A percentile compares a stretch with the other conserved stretches of the same genome.
phyloP scores from a whole-genome alignment of 2,329 filamentous ascomycete species.

The Claviceps africana region DNA sequence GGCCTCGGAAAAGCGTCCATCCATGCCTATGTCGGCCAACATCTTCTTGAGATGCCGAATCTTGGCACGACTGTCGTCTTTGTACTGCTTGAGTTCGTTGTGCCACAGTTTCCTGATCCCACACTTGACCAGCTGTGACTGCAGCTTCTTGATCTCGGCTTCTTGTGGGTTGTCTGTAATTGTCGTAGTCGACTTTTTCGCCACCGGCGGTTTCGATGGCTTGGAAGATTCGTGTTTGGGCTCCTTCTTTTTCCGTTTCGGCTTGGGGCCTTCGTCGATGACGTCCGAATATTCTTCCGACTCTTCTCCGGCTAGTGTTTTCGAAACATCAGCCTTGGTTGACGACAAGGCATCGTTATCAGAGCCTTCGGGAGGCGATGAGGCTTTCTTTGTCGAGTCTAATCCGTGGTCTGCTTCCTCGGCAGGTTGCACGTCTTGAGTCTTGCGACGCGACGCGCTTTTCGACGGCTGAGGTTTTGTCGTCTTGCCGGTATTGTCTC shows the following conservation, averaged over 20 bases:
- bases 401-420: constrained; percentile 6
- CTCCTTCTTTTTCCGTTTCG: constrained; percentile 42
- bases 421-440: constrained; percentile 3
- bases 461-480: constrained; percentile 6
- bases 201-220: constrained; percentile 13
- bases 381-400: constrained; percentile 7
- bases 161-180: constrained; percentile 44
- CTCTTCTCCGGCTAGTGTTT: constrained; percentile 17
- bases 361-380: constrained; percentile 7
- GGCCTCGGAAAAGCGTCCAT: constrained; percentile 71
- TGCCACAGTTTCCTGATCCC: constrained; percentile 87
- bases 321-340: constrained; percentile 10
- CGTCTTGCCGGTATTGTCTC: constrained; percentile 1
- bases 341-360: constrained; percentile 9
- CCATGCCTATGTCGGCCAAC: constrained; percentile 75
- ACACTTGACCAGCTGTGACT: constrained; percentile 77
- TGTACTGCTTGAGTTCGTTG: constrained; percentile 64
- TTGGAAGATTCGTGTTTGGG: constrained; percentile 18
- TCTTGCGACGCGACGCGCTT: constrained; percentile 7
- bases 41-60: constrained; percentile 67
- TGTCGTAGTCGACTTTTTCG: constrained; percentile 16
- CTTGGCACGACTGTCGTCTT: constrained; percentile 60
- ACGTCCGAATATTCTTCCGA: constrained; percentile 36
- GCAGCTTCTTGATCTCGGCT: constrained; percentile 74
- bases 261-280: constrained; percentile 55